phyloP scores from a whole-genome alignment of 139 green algal species.

The Gonium pectorale region DNA sequence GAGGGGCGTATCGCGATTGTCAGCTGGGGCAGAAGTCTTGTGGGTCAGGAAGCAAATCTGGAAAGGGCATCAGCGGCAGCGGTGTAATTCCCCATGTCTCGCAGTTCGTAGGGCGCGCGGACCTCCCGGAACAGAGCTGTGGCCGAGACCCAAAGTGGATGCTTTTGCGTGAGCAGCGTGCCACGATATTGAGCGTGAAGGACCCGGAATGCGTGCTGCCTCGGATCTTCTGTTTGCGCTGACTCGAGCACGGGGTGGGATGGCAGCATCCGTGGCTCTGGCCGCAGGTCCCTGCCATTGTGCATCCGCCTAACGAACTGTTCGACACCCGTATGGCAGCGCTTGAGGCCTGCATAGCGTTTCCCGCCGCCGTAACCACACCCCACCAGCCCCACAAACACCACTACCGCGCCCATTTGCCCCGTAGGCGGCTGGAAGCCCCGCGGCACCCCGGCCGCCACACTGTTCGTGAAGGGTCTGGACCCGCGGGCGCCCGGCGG shows the following conservation, averaged over 20 bases:
- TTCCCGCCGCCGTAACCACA: background rate
- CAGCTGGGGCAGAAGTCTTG: no score
- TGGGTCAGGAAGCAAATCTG: no score
- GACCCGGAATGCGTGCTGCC: no score
- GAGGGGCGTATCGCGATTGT: no score
- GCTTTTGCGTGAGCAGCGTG: no score
- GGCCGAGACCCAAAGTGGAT: no score
- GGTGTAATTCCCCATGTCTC: no score
- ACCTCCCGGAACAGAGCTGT: no score
- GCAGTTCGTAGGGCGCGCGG: no score
- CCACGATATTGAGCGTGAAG: no score
- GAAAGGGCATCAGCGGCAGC: no score
- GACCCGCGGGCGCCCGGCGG: conserved; percentile 1
- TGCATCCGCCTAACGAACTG: background rate
- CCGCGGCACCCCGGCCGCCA: conserved; percentile 10
- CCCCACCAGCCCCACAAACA: background rate
- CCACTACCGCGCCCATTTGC: background rate
- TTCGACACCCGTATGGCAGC: background rate
- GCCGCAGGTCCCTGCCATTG: background rate
- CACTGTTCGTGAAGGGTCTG: conserved; percentile 35
- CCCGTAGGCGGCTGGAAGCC: conserved; percentile 34
- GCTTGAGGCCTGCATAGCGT: background rate
- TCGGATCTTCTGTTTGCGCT: background rate
- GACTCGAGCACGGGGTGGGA: background rate
- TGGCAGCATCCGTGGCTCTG: background rate